A percentile compares a stretch with the other conserved stretches of the same genome.
phyloP scores from a whole-genome alignment of 2,329 filamentous ascomycete species.

The Aaosphaeria arxii region DNA sequence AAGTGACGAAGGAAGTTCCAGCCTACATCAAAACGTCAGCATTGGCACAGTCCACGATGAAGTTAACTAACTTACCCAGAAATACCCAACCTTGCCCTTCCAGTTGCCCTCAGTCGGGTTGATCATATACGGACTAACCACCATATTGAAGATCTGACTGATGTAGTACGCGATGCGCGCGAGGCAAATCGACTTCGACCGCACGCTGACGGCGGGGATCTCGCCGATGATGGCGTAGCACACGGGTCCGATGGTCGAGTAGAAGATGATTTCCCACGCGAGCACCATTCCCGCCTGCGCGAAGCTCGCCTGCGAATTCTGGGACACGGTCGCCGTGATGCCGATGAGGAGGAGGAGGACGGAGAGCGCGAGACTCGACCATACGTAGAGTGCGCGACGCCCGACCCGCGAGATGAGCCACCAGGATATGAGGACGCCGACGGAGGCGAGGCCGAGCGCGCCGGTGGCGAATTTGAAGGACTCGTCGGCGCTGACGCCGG shows the following conservation, averaged over 20 bases:
- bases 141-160: conserved; percentile 65
- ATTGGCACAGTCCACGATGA: neutral
- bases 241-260: conserved; percentile 59
- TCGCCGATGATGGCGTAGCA: conserved; percentile 68
- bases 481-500: conserved; percentile 53
- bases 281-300: conserved; percentile 63
- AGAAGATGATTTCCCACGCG: conserved; percentile 64
- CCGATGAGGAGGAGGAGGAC: conserved; percentile 72
- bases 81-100: conserved; percentile 31
- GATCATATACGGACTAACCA: conserved; percentile 47
- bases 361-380: conserved; percentile 48
- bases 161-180: conserved; percentile 64
- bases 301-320: conserved; percentile 41
- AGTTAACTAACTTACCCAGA: conserved; percentile 34
- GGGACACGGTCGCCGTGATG: conserved; percentile 52
- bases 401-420: conserved; percentile 62
- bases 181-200: conserved; percentile 62
- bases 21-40: neutral
- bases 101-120: conserved; percentile 41
- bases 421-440: conserved; percentile 67
- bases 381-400: conserved; percentile 63
- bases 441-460: conserved; percentile 60
- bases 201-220: conserved; percentile 62
- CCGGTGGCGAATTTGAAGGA: conserved; percentile 53
- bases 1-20: conserved; percentile 57